These are phyloP conservation scores for Pyrus betulifolia DNA, from an alignment of 306 rosid genomes.

Conservation along the genomic window DNA sequence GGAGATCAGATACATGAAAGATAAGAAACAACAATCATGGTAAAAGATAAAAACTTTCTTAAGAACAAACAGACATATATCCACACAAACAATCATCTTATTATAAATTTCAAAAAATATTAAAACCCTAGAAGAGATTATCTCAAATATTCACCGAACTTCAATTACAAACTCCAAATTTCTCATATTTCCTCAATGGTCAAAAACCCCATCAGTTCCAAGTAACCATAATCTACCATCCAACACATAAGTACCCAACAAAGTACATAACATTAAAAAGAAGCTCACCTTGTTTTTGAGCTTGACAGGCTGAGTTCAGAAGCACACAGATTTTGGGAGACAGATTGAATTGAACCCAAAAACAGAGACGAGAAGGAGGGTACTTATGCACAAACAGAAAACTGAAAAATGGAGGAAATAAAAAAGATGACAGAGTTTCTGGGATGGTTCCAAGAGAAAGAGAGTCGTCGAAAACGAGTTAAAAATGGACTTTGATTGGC, in stretches of 20 bases:
- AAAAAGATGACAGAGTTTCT: background rate
- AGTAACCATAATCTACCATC: background rate
- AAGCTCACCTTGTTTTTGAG: conserved; percentile 15
- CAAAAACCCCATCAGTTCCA: background rate
- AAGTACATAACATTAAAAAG: background rate
- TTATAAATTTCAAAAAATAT: background rate
- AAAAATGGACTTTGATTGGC: background rate
- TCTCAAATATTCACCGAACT: background rate
- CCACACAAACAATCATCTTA: background rate
- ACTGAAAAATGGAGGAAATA: background rate
- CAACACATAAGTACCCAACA: background rate
- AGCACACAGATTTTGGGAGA: background rate
- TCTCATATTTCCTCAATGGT: background rate
- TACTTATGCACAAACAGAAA: background rate
- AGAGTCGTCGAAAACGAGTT: conserved; percentile 36
- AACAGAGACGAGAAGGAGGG: background rate
- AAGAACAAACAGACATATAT: background rate
- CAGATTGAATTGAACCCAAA: background rate
- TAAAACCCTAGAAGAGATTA: background rate
- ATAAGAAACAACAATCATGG: background rate
- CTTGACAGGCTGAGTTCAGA: background rate
- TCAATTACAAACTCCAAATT: background rate
- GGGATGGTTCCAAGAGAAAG: conserved; percentile 14
- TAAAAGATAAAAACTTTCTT: background rate
- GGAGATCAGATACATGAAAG: background rate